These are phyloP conservation scores for Limnanthes douglasii DNA, from an alignment of 345 rosid species.

Conservation along the genomic window DNA sequence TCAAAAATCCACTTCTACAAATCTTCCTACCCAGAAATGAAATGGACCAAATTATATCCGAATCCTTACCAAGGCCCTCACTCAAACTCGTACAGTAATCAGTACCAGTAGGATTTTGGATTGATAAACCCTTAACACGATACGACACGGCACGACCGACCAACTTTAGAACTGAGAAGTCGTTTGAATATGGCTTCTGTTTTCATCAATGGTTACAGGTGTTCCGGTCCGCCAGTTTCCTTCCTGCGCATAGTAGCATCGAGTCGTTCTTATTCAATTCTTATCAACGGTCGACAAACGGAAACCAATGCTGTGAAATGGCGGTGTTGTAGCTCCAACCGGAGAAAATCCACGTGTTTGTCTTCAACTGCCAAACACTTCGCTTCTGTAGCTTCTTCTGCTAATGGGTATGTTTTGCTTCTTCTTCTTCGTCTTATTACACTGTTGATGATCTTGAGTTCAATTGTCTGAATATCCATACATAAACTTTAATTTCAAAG, in stretches of 20 bases:
- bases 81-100: too few species aligned
- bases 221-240: constrained; percentile 16
- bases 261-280: constrained; percentile 5
- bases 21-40: too few species aligned
- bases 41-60: too few species aligned
- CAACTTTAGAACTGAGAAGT: too few species aligned
- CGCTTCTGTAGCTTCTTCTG: constrained; percentile 11
- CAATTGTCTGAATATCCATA: neutral
- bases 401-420: constrained; percentile 27
- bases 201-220: constrained; percentile 26
- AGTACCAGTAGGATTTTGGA: too few species aligned
- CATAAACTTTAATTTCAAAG: neutral
- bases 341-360: constrained; percentile 16
- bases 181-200: constrained; percentile 31
- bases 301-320: constrained; percentile 1
- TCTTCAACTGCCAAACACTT: constrained; percentile 20
- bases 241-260: constrained; percentile 28
- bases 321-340: constrained; percentile 8
- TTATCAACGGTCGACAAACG: constrained; percentile 4
- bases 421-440: neutral
- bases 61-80: too few species aligned
- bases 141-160: too few species aligned
- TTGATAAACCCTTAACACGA: too few species aligned
- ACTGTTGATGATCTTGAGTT: too few species aligned
- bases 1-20: too few species aligned